phyloP scores from a whole-genome alignment of 805 yeast species.

The Tetrapisispora fleetii region DNA sequence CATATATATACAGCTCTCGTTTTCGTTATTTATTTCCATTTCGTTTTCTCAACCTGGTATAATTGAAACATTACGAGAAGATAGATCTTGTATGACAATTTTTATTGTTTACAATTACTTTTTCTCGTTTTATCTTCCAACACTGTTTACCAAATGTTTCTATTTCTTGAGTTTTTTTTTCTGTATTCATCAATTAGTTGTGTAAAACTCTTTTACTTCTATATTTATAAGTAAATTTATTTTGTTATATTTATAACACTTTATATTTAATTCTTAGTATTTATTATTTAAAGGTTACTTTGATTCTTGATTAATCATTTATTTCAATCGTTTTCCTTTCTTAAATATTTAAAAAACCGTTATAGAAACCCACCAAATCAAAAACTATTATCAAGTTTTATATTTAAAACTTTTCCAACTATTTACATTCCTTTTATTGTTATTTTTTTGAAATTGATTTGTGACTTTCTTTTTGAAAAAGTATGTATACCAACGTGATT shows the following conservation, averaged over 20 bases:
- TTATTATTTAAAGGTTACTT: not conserved
- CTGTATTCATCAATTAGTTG: too few species aligned
- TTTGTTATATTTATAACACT: not conserved
- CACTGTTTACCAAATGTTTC: too few species aligned
- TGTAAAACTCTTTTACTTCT: not conserved
- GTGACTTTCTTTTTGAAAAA: not conserved
- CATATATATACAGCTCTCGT: not conserved
- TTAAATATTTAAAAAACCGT: not conserved
- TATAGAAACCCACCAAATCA: constrained; percentile 1
- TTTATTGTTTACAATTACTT: too few species aligned
- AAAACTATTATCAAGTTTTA: not conserved
- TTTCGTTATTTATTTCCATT: not conserved
- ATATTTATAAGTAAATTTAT: not conserved
- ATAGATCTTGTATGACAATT: too few species aligned
- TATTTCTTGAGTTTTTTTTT: too few species aligned
- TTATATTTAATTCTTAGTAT: not conserved
- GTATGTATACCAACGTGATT: not conserved
- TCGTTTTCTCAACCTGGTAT: not conserved
- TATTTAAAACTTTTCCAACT: constrained; percentile 3
- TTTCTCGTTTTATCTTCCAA: too few species aligned
- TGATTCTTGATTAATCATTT: constrained; percentile 13
- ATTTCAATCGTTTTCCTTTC: not conserved
- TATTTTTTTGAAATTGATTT: constrained; percentile 1
- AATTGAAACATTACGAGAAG: too few species aligned
- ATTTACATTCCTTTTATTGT: constrained; percentile 5